These are phyloP conservation scores for Eimeria tenella DNA, from an alignment of 169 alveolate genomes.

Conservation along the genomic window DNA sequence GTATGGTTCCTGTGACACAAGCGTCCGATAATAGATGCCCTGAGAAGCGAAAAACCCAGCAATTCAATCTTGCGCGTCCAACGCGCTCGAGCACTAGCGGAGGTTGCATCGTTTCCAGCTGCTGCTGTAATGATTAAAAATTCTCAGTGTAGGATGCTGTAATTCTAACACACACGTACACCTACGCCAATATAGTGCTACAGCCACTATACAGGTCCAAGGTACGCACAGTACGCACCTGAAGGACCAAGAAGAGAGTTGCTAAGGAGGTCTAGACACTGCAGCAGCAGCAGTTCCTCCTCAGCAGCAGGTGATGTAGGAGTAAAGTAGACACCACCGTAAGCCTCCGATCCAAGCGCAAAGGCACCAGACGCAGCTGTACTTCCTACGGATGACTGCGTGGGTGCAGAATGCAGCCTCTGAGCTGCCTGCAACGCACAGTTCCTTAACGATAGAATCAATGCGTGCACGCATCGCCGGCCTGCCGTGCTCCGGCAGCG, in stretches of 20 bases:
- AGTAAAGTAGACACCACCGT: slow-evolving; percentile 50
- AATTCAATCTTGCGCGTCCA: too few species aligned
- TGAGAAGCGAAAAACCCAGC: not conserved
- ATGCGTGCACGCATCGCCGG: slow-evolving; percentile 62
- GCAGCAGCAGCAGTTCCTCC: slow-evolving; percentile 64
- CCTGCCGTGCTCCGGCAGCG: slow-evolving; percentile 74
- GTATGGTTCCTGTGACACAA: slow-evolving; percentile 62
- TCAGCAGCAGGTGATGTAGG: slow-evolving; percentile 71
- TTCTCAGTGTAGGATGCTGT: too few species aligned
- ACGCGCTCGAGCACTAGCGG: too few species aligned
- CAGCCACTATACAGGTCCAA: not conserved
- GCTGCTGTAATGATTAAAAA: not conserved
- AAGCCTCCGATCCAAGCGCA: slow-evolving; percentile 59
- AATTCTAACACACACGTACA: too few species aligned
- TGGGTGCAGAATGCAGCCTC: slow-evolving; percentile 58
- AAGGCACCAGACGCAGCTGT: slow-evolving; percentile 67
- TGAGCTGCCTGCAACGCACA: slow-evolving; percentile 72
- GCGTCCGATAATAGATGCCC: slow-evolving; percentile 69
- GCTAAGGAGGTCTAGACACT: slow-evolving; percentile 60
- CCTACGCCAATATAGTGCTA: too few species aligned
- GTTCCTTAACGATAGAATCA: slow-evolving; percentile 34
- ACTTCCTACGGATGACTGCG: slow-evolving; percentile 46
- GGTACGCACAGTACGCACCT: slow-evolving; percentile 23
- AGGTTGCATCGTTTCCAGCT: not conserved
- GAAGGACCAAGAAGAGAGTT: slow-evolving; percentile 58